phyloP scores from a whole-genome alignment of 148 eudicot species.

The Amaranthus cruentus region DNA sequence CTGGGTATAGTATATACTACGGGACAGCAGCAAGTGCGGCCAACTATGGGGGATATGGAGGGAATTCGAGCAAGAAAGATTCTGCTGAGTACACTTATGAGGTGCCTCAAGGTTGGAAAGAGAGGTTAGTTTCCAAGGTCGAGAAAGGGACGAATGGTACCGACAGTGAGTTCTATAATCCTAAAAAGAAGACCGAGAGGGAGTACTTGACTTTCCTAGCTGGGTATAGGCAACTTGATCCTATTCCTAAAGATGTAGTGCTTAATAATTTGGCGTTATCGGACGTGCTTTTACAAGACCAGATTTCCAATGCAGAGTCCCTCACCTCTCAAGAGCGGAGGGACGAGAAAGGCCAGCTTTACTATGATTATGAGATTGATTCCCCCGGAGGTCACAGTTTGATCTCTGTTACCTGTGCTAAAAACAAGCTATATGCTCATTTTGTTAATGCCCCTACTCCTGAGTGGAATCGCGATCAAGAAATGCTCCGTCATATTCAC shows the following conservation, averaged over 20 bases:
- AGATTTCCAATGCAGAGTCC: constrained; percentile 55
- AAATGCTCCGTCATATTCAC: constrained; percentile 67
- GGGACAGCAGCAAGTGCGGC: constrained; percentile 95
- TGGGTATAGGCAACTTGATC: constrained; percentile 64
- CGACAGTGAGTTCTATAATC: constrained; percentile 85
- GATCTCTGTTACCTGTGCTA: constrained; percentile 78
- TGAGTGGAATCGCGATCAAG: constrained; percentile 82
- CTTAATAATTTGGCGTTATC: constrained; percentile 74
- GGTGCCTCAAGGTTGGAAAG: constrained; percentile 91
- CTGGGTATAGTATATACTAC: constrained; percentile 44
- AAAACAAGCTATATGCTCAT: constrained; percentile 82
- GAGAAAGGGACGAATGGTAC: constrained; percentile 94
- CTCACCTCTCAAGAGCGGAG: constrained; percentile 53
- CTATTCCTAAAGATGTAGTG: constrained; percentile 64
- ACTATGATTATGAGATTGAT: constrained; percentile 75
- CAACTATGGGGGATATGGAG: constrained; percentile 90
- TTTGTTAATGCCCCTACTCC: constrained; percentile 78
- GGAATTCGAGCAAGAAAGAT: constrained; percentile 71
- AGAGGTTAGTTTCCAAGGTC: constrained; percentile 64
- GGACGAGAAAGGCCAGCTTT: constrained; percentile 75
- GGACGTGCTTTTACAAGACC: constrained; percentile 64
- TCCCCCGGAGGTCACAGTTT: constrained; percentile 60
- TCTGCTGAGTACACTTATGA: constrained; percentile 85
- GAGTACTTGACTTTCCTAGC: constrained; percentile 69
- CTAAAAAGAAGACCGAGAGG: constrained; percentile 67